phyloP scores from a whole-genome alignment of 306 rosid species.

The Ormosia semicastrata region DNA sequence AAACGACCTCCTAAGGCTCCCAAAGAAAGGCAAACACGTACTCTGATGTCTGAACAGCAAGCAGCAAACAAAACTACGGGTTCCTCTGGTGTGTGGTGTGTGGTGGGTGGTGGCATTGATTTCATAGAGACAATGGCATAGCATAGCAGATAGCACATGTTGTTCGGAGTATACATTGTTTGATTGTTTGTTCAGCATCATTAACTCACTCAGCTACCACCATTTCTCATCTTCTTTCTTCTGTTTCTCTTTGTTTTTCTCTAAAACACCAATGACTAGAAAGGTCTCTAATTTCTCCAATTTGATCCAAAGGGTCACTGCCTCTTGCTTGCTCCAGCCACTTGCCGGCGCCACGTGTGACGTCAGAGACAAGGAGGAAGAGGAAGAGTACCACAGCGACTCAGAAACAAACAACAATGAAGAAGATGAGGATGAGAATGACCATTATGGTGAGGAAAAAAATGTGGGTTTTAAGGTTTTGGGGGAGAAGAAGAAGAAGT shows the following conservation, averaged over 20 bases:
- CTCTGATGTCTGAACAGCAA: too few relatives aligned
- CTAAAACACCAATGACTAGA: conserved; percentile 53
- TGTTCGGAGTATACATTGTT: too few relatives aligned
- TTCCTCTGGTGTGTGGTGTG: too few relatives aligned
- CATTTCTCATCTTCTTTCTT: conserved; percentile 23
- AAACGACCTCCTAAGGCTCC: too few relatives aligned
- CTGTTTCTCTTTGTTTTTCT: not conserved
- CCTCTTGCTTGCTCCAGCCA: conserved; percentile 91
- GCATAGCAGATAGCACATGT: too few relatives aligned
- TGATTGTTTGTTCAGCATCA: too few relatives aligned
- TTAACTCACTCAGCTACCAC: not conserved
- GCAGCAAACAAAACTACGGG: too few relatives aligned
- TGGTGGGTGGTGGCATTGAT: too few relatives aligned
- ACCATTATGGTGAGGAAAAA: conserved; percentile 20
- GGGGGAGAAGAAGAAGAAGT: not conserved
- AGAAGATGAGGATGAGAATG: conserved; percentile 20
- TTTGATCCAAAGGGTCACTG: conserved; percentile 91
- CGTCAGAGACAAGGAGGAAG: conserved; percentile 4
- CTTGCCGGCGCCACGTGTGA: conserved; percentile 49
- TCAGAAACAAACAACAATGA: conserved; percentile 45
- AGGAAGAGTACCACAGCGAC: conserved; percentile 35
- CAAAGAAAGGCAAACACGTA: too few relatives aligned
- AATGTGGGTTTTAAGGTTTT: conserved; percentile 20
- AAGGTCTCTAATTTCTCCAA: conserved; percentile 85
- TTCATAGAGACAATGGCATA: too few relatives aligned